Evolutionary conservation across 345 rosid species (phyloP), one percentile per base, ranked within the genome.

Genomic region (Melaleuca quinquenervia): DNA sequence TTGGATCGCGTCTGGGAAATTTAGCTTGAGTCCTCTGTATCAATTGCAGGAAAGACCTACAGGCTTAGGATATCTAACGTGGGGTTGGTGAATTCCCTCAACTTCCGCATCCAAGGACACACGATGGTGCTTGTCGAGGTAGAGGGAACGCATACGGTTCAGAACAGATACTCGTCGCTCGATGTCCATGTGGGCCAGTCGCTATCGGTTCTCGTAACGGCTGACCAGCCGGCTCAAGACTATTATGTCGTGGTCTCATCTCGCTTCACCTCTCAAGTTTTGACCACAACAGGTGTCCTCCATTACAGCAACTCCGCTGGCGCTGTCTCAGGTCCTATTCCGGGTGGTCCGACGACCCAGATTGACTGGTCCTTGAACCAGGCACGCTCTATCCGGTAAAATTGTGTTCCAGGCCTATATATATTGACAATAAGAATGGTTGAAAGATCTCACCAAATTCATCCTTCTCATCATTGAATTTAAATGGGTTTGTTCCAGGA

Each of bases 121-220:
- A 91, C 84, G 7, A 70, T 92, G 92, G 91, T 86, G 84, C 70
- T 92, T 24, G 91, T 90, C 9, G 94, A 92, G 89, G 92, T 91
- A 27, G 94, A 92, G 83, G 94, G 94, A 21, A 92, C 92, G 6
- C 94, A 92, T 21, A 90, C 92, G 1, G 86, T 92, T 16, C 94
- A 92, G 44, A 90, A 87, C 41, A 88, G 89, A 52, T 92, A 88
- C 60, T 87, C 92, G 5, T 92, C 94, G 36, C 88, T 92, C 9
- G 94, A 92, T n/a, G 90, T 92, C 58, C 94, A 92, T 44, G 90
- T 90, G 2, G 94, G 94, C 41, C 94, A 92, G 76, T 92, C 92
- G n/a, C 91, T 86, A 84, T 92, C 94, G 1, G 92, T 92, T n/a
- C 89, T 92, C 11, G 85, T 92, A 6, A 92, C 94, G 1, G 94